Evolutionary conservation across 2,329 filamentous ascomycete species (phyloP).

Genomic region (Acrocalymma vagum): DNA sequence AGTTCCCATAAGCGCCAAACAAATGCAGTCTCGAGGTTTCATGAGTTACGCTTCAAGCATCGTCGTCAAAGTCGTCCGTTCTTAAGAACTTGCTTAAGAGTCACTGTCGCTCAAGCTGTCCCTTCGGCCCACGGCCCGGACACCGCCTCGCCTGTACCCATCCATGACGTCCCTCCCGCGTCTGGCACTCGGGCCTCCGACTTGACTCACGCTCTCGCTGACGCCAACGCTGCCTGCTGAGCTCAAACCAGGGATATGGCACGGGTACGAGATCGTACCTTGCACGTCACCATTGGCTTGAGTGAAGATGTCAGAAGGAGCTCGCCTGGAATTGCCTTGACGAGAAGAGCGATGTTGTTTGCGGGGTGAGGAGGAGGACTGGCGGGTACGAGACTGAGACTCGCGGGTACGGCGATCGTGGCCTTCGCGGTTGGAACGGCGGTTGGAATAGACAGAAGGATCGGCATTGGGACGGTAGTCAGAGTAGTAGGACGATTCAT

Average conservation of each 20-base stretch:
- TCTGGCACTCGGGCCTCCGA: conserved; percentile 45
- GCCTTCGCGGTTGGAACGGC: conserved; percentile 26
- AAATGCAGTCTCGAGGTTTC: too few species aligned
- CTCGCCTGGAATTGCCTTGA: conserved; percentile 23
- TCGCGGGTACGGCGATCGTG: conserved; percentile 18
- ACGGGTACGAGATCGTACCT: conserved; percentile 65
- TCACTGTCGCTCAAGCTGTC: conserved; percentile 66
- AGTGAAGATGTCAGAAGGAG: conserved; percentile 45
- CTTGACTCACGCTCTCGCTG: conserved; percentile 50
- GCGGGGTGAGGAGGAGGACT: conserved; percentile 41
- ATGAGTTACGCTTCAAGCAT: too few species aligned
- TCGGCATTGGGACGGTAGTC: conserved; percentile 51
- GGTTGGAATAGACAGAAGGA: conserved; percentile 29
- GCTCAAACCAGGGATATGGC: conserved; percentile 64
- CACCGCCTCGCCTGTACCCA: conserved; percentile 51
- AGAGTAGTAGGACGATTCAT: conserved; percentile 50
- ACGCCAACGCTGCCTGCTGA: conserved; percentile 42
- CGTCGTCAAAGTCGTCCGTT: too few species aligned
- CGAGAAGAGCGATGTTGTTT: conserved; percentile 43
- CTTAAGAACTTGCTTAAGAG: too few species aligned
- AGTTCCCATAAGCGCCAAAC: too few species aligned
- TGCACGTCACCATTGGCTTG: conserved; percentile 50
- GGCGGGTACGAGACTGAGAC: conserved; percentile 37
- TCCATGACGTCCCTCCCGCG: conserved; percentile 52
- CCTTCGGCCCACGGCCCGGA: conserved; percentile 51